Evolutionary conservation across 345 rosid genomes (phyloP), one percentile per base, ranked within the genome.

Genomic region (Anacardium occidentale): DNA sequence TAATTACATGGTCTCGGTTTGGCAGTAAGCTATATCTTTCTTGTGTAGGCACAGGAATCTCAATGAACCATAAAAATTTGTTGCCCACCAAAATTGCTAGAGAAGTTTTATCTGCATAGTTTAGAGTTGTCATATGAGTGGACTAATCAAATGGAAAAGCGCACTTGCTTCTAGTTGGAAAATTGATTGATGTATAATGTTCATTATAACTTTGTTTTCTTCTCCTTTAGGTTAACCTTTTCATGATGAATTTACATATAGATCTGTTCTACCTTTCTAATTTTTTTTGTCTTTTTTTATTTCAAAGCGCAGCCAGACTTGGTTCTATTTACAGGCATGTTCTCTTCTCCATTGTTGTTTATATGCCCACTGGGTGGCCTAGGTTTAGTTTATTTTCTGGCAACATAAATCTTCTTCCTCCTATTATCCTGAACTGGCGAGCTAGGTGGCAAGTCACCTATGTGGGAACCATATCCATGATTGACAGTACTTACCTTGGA

Each of bases 271-370:
- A 13, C 74, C 34, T 71, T 22, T 71, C 74, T 29, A 29, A 29
- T 29, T 29, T 29, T 37, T 37, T 37, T 34, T 34, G 4, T 70
- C 20, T 57, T 48, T 69, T 64, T 80, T 52, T 7, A 29, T 29
- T 73, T 62, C 74, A 63, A 60, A 78, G 37, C 86, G 90, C 93
- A 93, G 96, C 94, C 98, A 18, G 86, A 94, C 78, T 78, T 94
- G 92, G 98, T 94, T 83, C 90, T 94, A 69, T 91, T 94, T 81
- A 91, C 94, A 88, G 97, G 98, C 76, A 81, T 56, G 86, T 71
- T 72, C 48, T 72, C 76, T 76, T 74, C 64, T 56, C 81, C 51
- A 22, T 79, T 59, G 1, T 40, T 67, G 34, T 79, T 70, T 48
- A 52, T 61, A 53, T 64, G n/a, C 62, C 66, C 62, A 47, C 32